Conservation (phyloP, 192 early-diverging fungal genomes). For the Linnemannia exigua region DNA sequence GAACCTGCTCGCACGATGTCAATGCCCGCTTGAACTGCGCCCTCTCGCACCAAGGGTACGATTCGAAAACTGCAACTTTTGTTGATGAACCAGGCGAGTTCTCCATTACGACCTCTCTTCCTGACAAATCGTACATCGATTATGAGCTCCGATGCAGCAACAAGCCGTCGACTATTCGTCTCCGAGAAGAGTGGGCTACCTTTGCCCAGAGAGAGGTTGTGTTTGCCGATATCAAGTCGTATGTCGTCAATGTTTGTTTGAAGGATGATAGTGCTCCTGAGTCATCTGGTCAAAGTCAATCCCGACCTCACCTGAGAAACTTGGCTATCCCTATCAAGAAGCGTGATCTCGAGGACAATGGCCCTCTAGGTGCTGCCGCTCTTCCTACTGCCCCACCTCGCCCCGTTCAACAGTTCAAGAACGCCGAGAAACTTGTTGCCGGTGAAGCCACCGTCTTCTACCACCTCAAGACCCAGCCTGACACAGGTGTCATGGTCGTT, state of each 20-base stretch:
- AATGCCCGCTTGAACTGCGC: constrained; percentile 30
- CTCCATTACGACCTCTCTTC: too few relatives aligned
- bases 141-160: background rate
- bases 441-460: constrained; percentile 11
- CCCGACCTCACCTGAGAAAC: background rate
- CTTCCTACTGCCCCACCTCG: background rate
- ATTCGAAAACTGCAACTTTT: background rate
- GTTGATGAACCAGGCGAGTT: background rate
- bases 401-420: background rate
- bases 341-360: background rate
- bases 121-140: too few relatives aligned
- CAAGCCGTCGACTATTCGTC: background rate
- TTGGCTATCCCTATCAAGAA: background rate
- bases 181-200: background rate
- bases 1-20: constrained; percentile 22
- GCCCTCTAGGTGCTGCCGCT: constrained; percentile 1
- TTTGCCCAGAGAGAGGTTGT: background rate
- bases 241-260: too few relatives aligned
- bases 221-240: too few relatives aligned
- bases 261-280: too few relatives aligned
- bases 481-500: constrained; percentile 13
- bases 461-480: background rate
- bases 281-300: too few relatives aligned
- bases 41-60: background rate
- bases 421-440: background rate